A percentile compares a stretch with the other conserved stretches of the same genome.
phyloP scores from a whole-genome alignment of 345 rosid species.

The Erysimum cheiranthoides region DNA sequence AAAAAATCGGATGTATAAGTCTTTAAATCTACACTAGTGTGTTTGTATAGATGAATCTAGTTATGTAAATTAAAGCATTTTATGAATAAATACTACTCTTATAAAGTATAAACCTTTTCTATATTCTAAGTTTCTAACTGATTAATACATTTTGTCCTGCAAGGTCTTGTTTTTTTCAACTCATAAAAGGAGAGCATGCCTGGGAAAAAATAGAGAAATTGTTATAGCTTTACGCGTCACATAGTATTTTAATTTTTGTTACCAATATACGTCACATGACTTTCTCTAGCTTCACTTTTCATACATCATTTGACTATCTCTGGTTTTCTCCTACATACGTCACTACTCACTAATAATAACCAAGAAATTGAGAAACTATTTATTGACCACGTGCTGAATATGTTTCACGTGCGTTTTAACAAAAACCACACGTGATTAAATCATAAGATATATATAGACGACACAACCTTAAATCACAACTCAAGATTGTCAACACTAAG shows the following conservation, averaged over 20 bases:
- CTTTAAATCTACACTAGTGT: too few relatives aligned
- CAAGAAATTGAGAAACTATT: conserved; percentile 12
- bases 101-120: too few relatives aligned
- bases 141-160: too few relatives aligned
- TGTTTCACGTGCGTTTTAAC: conserved; percentile 18
- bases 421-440: neutral
- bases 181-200: too few relatives aligned
- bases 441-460: neutral
- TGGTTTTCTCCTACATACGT: conserved; percentile 9
- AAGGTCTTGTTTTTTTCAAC: too few relatives aligned
- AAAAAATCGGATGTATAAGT: too few relatives aligned
- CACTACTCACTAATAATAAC: too few relatives aligned
- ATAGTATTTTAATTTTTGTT: neutral
- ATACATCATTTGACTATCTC: conserved; percentile 1
- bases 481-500: conserved; percentile 12
- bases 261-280: neutral
- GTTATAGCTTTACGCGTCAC: neutral
- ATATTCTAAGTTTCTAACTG: too few relatives aligned
- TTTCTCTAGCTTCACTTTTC: neutral
- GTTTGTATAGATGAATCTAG: too few relatives aligned
- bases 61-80: too few relatives aligned
- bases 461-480: conserved; percentile 10
- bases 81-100: too few relatives aligned
- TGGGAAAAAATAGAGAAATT: neutral
- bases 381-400: conserved; percentile 33